Evolutionary conservation across 2,329 filamentous ascomycete genomes (phyloP), one percentile per base, ranked within the genome.

Genomic region (Aspergillus sp.): DNA sequence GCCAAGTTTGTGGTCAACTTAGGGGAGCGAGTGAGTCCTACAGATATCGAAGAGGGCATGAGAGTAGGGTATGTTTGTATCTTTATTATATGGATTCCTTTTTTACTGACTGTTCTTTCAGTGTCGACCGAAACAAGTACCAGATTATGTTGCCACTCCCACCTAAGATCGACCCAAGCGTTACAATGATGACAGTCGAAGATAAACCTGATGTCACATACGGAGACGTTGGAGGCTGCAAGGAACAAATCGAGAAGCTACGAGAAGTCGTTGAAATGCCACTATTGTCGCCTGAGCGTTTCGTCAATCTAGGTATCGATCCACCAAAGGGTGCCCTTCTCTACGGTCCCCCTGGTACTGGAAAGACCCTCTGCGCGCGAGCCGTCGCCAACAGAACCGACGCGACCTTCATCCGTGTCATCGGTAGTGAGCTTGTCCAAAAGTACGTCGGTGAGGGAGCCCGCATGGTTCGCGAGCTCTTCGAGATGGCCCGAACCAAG

Each of bases 111-210:
- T 40, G 19, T 19, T 41, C 11, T 22, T 20, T 20, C 49, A 55
- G 86, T 73, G 95, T 99, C 74, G 95, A 99, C 77, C 86, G 95
- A 57, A 98, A 96, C 82, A 99, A 99, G 83, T 99, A 99, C 79
- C 95, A 99, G 79, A 99, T 99, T 70, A 87, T 99, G 76, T 84
- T 99, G 48, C 95, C 95, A 37, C 81, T 99, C 54, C 95, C 95
- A 44, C 95, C 95, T 37, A 99, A 98, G 84, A 99, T 99, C 80
- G 95, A 99, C 72, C 93, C 95, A 54, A 96, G 91, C 67, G 95
- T 99, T 66, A 99, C 95, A 40, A 99, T 99, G 95, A 99, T 99
- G 95, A 98, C 95, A 51, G 95, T 99, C 64, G 95, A 99, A 81
- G 95, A 99, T 80, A 99, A 99, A 83, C 95, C 95, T 15, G 95